phyloP scores from a whole-genome alignment of 352 stramenopile genomes.

The Phytophthora aleatoria region DNA sequence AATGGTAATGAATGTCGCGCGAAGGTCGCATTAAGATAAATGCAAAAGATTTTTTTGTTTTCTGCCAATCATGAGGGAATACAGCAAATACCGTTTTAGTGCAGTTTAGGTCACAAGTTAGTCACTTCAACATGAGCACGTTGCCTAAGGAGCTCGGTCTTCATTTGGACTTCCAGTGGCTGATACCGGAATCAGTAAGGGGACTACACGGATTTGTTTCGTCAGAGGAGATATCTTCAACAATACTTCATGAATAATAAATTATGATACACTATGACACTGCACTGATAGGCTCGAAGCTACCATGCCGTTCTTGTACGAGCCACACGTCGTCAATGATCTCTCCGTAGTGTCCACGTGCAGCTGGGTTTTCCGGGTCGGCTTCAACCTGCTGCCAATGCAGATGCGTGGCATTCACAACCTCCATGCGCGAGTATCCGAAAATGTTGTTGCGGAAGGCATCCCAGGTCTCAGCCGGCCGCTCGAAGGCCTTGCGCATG shows the following conservation, averaged over 20 bases:
- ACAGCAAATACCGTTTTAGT: too few relatives aligned
- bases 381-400: slow-evolving; percentile 89
- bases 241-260: too few relatives aligned
- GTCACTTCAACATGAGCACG: too few relatives aligned
- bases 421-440: slow-evolving; percentile 81
- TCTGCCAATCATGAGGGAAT: slow-evolving; percentile 2
- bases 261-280: neutral
- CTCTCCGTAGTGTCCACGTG: slow-evolving; percentile 71
- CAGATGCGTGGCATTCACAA: slow-evolving; percentile 86
- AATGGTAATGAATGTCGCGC: slow-evolving; percentile 9
- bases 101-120: too few relatives aligned
- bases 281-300: slow-evolving; percentile 48
- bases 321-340: slow-evolving; percentile 90
- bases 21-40: slow-evolving; percentile 19
- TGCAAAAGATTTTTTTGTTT: slow-evolving; percentile 13
- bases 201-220: too few relatives aligned
- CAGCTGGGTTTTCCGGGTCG: slow-evolving; percentile 74
- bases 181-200: too few relatives aligned
- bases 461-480: slow-evolving; percentile 58
- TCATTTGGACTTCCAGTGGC: too few relatives aligned
- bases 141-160: too few relatives aligned
- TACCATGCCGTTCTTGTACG: slow-evolving; percentile 88
- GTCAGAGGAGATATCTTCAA: too few relatives aligned
- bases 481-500: slow-evolving; percentile 80
- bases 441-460: slow-evolving; percentile 88